Evolutionary conservation across 352 stramenopile species (phyloP).

Genomic region (Globisporangium ultimum): DNA sequence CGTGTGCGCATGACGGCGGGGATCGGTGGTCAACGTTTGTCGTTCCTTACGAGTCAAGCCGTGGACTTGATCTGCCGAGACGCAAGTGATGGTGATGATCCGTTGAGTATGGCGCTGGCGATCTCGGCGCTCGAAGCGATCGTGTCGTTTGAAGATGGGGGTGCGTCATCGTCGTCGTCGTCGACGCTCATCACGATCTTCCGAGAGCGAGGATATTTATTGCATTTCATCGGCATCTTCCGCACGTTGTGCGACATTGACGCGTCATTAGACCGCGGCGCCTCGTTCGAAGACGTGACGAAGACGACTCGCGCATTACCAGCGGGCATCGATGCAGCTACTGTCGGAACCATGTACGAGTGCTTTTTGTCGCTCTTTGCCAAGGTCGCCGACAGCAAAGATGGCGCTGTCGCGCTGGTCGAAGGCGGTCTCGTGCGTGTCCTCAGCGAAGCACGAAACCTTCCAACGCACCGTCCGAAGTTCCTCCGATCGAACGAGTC

Average conservation of each 20-base stretch:
- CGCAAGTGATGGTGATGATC: conserved; percentile 72
- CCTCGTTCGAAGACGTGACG: conserved; percentile 27
- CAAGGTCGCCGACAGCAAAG: conserved; percentile 50
- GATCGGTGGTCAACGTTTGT: conserved; percentile 10
- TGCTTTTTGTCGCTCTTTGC: conserved; percentile 81
- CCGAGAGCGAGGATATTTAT: conserved; percentile 70
- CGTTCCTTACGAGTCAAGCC: conserved; percentile 48
- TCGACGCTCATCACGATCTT: conserved; percentile 52
- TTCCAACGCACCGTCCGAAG: conserved; percentile 67
- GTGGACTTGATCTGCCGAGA: conserved; percentile 72
- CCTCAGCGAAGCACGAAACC: conserved; percentile 53
- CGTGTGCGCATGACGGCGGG: conserved; percentile 6
- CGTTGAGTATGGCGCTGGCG: conserved; percentile 77
- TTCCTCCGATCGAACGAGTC: conserved; percentile 38
- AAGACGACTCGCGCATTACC: conserved; percentile 46
- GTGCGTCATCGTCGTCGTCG: background rate
- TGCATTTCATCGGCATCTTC: conserved; percentile 82
- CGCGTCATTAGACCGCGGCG: conserved; percentile 44
- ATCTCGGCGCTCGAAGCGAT: conserved; percentile 71
- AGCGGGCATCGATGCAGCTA: conserved; percentile 51
- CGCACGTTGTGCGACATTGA: conserved; percentile 72
- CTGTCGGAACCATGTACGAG: conserved; percentile 79
- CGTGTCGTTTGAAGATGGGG: conserved; percentile 38
- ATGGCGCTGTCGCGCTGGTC: conserved; percentile 64
- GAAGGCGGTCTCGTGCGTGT: conserved; percentile 70